These are phyloP conservation scores for Euphorbia tirucalli DNA, from an alignment of 345 rosid genomes.

Conservation along the genomic window DNA sequence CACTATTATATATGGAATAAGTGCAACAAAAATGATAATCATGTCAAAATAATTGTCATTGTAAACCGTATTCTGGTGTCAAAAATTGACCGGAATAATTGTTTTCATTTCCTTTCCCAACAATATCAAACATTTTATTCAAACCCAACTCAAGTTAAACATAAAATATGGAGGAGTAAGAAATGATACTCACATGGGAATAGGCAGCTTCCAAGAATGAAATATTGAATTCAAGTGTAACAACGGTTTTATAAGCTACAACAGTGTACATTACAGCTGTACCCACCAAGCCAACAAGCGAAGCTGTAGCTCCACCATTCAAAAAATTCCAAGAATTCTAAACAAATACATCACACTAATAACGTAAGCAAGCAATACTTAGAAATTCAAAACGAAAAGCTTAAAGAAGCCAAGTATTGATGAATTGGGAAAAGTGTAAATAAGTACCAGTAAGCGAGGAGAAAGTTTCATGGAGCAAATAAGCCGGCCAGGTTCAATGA, in stretches of 20 bases:
- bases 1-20: no score
- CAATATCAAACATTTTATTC: no score
- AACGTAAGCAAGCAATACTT: background rate
- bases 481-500: conserved; percentile 69
- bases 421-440: background rate
- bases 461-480: conserved; percentile 75
- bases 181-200: conserved; percentile 40
- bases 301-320: conserved; percentile 95
- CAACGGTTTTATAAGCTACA: conserved; percentile 51
- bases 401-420: background rate
- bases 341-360: background rate
- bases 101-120: no score
- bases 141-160: no score
- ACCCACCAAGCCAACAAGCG: conserved; percentile 82
- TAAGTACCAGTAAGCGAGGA: conserved; percentile 68
- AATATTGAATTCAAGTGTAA: conserved; percentile 81
- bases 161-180: background rate
- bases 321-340: conserved; percentile 84
- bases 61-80: no score
- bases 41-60: no score
- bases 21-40: no score
- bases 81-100: no score
- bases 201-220: conserved; percentile 92
- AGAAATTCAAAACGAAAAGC: background rate
- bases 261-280: conserved; percentile 62